Evolutionary conservation across 495 filamentous ascomycete genomes (phyloP), one percentile per base, ranked within the genome.

Genomic region (Saxophila tyrrhenica): DNA sequence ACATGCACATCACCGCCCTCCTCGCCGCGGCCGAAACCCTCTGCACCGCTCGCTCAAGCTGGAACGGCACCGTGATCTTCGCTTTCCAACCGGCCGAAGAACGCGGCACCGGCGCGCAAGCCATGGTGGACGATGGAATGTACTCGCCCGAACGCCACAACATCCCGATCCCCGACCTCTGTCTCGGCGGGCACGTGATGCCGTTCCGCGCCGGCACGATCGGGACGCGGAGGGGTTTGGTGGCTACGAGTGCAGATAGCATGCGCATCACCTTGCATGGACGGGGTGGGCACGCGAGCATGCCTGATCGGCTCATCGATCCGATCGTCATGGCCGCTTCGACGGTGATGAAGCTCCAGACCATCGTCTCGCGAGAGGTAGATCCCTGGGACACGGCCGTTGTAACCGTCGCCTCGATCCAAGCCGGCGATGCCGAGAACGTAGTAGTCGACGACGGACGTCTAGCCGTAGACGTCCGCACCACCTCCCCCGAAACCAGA

Each of bases 71-170:
- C 0, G 47, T 84, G 8, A 62, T 84, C 1, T 61, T 73, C 38
- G 58, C 79, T 17, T 84, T 85, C 65, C 82, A 85, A 60, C 80
- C 82, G 0, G 71, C 73, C 0, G 79, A 83, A 58, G 82, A 84
- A 60, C 63, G 67, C 1, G 69, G 70, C n/a, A 64, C 63, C 0
- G 81, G 81, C 0, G 80, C 80, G 0, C 66, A 70, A 57, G 73
- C 74, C 0, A 84, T 84, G 81, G 65, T 85, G 0, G 71, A 77
- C 32, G 80, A 81, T 55, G 80, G 78, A 0, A 62, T 85, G 5
- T 84, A 81, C 58, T 69, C 75, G 16, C 49, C 54, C 5, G 42
- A 50, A 21, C 64, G 43, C 21, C 69, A 74, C 54, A 66, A 57
- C 21, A 60, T 73, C 39, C 73, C 74, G 0, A 51, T 70, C 17